Percentiles rank a stretch among this genome's conserved stretches.
These are phyloP conservation scores for Xylaria curta DNA, from an alignment of 495 filamentous ascomycete genomes.

Conservation along the genomic window DNA sequence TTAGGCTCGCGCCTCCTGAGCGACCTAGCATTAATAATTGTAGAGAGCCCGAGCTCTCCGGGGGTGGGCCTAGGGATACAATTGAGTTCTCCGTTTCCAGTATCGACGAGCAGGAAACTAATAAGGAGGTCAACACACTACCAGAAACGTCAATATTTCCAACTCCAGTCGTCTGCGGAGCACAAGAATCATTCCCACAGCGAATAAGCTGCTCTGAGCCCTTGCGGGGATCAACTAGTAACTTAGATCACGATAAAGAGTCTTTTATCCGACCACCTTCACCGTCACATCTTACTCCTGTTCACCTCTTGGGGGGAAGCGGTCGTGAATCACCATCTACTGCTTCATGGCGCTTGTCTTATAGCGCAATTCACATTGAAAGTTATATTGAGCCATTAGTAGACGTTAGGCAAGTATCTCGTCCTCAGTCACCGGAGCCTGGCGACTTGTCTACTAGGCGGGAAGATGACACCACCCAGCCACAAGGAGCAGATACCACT, in stretches of 20 bases:
- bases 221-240: slow-evolving; percentile 20
- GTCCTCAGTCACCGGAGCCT: slow-evolving; percentile 9
- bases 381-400: slow-evolving; percentile 33
- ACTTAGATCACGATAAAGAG: slow-evolving; percentile 22
- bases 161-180: slow-evolving; percentile 10
- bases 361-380: slow-evolving; percentile 45
- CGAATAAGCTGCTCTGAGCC: slow-evolving; percentile 38
- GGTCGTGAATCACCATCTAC: slow-evolving; percentile 42
- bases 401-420: slow-evolving; percentile 8
- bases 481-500: slow-evolving; percentile 3
- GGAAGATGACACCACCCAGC: slow-evolving; percentile 17
- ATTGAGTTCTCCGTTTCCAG: slow-evolving; percentile 46
- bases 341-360: slow-evolving; percentile 49
- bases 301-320: slow-evolving; percentile 32
- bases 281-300: slow-evolving; percentile 42
- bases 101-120: slow-evolving; percentile 28
- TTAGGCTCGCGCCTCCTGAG: slow-evolving; percentile 14
- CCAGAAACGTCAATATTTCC: slow-evolving; percentile 16
- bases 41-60: slow-evolving; percentile 34
- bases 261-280: slow-evolving; percentile 39
- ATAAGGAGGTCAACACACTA: neutral
- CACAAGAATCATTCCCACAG: slow-evolving; percentile 24
- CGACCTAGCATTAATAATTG: slow-evolving; percentile 26
- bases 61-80: slow-evolving; percentile 49
- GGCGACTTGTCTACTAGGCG: neutral